Evolutionary conservation across 441 rosid genomes (phyloP), one percentile per base, ranked within the genome.

Genomic region (Mallotus japonicus): DNA sequence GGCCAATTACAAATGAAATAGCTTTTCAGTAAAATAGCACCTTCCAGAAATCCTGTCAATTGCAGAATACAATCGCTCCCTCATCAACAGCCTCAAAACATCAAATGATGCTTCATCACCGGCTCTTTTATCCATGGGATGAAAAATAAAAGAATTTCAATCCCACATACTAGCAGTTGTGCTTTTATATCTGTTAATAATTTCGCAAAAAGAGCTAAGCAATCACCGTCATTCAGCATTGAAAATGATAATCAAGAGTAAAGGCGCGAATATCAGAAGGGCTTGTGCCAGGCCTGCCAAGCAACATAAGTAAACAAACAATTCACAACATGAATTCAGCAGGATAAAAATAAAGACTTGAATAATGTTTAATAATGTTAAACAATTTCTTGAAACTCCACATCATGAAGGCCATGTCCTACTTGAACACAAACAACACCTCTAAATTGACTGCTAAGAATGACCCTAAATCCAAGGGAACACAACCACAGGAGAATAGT

Each of bases 271-370:
- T 89, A 77, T 92, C 97, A 16, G 97, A 92, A 66, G 99, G 94
- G 78, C 93, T 86, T 19, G 97, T 86, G 74, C 97, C 97, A 32
- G 95, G 97, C 88, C 97, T 95, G 88, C 74, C 79, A 78, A 53
- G 20, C 59, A 78, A 53, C 61, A 85, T 62, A 55, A 57, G 16
- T 49, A 65, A 58, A 62, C 11, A 54, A 73, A 73, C 8, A 17
- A 16, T 37, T 15, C 44, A 53, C 8, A 50, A 24, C 61, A 61
- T 51, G 54, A 51, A 37, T 37, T 44, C 9, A 7, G 70, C 57
- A n/a, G 69, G 42, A n/a, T 28, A 62, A 32, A 61, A 32, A 64
- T 44, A 37, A 37, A 1, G 15, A 37, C 11, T 20, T 19, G n/a
- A 53, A 28, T 28, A 28, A 28, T 28, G 32, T 28, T 15, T 10